A percentile compares a stretch with the other conserved stretches of the same genome.
Evolutionary conservation across 169 alveolate species (phyloP).

Genomic region (Plasmodium inui): DNA sequence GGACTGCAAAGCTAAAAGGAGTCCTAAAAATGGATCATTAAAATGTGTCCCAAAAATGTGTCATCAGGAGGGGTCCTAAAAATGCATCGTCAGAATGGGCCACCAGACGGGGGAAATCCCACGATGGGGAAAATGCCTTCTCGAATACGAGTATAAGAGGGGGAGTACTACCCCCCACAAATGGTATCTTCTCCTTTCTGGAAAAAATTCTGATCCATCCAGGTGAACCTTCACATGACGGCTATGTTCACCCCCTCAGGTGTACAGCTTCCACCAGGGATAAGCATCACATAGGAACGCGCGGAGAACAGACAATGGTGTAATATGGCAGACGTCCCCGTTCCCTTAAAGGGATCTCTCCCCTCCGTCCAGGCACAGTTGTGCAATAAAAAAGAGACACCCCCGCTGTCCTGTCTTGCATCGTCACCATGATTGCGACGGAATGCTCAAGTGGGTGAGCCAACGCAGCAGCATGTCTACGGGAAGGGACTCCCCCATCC

Average conservation of each 20-base stretch:
- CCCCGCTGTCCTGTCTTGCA: not conserved
- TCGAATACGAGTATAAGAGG: not conserved
- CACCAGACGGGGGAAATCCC: too few species aligned
- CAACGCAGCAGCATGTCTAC: not conserved
- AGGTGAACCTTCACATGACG: not conserved
- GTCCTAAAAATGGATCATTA: too few species aligned
- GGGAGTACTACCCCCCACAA: not conserved
- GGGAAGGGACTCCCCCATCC: not conserved
- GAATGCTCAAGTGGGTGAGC: not conserved
- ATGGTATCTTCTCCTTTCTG: not conserved
- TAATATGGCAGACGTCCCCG: not conserved
- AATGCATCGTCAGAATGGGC: too few species aligned
- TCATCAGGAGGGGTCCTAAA: not conserved
- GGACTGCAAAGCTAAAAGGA: not conserved
- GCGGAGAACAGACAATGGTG: not conserved
- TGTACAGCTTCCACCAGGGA: not conserved
- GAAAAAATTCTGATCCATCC: not conserved
- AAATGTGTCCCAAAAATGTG: too few species aligned
- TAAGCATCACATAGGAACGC: not conserved
- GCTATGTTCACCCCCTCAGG: not conserved
- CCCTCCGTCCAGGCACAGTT: not conserved
- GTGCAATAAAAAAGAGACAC: not conserved
- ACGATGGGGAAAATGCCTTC: not conserved
- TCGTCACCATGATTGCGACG: not conserved
- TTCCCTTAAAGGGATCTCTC: too few species aligned